Percentiles rank a stretch among this genome's conserved stretches.
phyloP scores from a whole-genome alignment of 805 yeast genomes.

The Ogataea salicorniae region DNA sequence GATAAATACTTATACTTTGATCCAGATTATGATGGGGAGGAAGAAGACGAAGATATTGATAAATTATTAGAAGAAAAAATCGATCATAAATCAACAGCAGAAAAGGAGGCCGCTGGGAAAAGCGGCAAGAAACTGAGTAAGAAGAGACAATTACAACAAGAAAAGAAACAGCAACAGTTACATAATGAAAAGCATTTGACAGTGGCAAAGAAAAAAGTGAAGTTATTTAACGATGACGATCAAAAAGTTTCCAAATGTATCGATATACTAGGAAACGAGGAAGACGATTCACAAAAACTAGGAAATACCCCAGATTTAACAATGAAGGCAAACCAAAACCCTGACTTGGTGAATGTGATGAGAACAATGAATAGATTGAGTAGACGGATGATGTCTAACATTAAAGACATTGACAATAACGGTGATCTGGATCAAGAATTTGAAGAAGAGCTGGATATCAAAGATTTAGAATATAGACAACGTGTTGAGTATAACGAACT shows the following conservation, averaged over 20 bases:
- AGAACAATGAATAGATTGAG: conserved; percentile 86
- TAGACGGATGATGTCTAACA: conserved; percentile 66
- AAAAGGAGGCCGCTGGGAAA: conserved; percentile 8
- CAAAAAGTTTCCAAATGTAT: conserved; percentile 62
- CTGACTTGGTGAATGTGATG: conserved; percentile 70
- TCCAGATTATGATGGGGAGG: conserved; percentile 45
- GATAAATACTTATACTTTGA: conserved; percentile 78
- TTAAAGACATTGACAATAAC: conserved; percentile 37
- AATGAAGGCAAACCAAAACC: conserved; percentile 62
- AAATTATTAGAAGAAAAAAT: conserved; percentile 21
- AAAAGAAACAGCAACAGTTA: conserved; percentile 8
- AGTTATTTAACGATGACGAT: conserved; percentile 32
- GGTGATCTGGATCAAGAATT: conserved; percentile 31
- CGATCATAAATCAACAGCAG: conserved; percentile 37
- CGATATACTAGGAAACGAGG: conserved; percentile 75
- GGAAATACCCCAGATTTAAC: conserved; percentile 89
- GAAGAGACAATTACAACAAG: conserved; percentile 22
- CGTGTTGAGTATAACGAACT: conserved; percentile 50
- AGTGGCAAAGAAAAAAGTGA: conserved; percentile 25
- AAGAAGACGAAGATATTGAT: conserved; percentile 32
- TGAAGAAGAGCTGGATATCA: conserved; percentile 42
- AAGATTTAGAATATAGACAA: conserved; percentile 46
- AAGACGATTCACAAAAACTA: conserved; percentile 66
- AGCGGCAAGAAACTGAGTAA: conserved; percentile 26
- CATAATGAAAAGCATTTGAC: conserved; percentile 19